Base-by-base conservation (phyloP, 164 flowering plant genomes). In the Vitis labrusca region DNA sequence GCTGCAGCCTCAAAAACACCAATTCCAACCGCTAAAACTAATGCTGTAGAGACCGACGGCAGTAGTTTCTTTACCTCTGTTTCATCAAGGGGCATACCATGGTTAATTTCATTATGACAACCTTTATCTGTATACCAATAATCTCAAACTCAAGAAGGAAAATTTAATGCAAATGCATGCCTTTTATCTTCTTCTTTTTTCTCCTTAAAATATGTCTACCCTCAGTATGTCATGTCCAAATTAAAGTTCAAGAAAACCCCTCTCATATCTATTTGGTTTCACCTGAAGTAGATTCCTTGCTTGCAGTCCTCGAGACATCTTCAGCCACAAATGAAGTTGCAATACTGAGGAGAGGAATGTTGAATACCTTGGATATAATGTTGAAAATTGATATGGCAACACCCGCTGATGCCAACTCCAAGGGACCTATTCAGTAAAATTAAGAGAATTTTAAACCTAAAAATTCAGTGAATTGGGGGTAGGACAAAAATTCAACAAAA, bases 241-340 rank as follows among this genome's bases (percentile, higher is more conserved):
- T 37, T 13, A 19, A 66, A n/a, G 59, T 9, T 60, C 8, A 55
- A 56, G 14, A 2, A 23, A 48, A 52, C 54, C 44, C 32, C 65
- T 53, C 10, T 67, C 16, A 37, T 8, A 59, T n/a, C 27, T 30
- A 7, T 56, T 64, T 48, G 59, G 59, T 37, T 59, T 58, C 69
- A 91, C 96, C 97, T 85, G 92, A 71, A 44, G 71, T n/a, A 58
- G 79, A 80, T 37, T 73, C 74, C 63, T 65, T 50, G 65, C 10
- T 60, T 56, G 84, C 76, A 67, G 61, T 77, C 77, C 79, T 89
- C 53, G 97, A 70, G 64, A 96, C 81, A 73, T 96, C 98, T 76
- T 93, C 93, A 67, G 99, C 98, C 66, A 92, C 97, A 74, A 93
- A 91, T 30, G 99, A 96, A 69, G 99, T 96, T 71, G 99, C 96